Evolutionary conservation across 495 filamentous ascomycete species (phyloP).

Genomic region (Penicilliopsis zonata): DNA sequence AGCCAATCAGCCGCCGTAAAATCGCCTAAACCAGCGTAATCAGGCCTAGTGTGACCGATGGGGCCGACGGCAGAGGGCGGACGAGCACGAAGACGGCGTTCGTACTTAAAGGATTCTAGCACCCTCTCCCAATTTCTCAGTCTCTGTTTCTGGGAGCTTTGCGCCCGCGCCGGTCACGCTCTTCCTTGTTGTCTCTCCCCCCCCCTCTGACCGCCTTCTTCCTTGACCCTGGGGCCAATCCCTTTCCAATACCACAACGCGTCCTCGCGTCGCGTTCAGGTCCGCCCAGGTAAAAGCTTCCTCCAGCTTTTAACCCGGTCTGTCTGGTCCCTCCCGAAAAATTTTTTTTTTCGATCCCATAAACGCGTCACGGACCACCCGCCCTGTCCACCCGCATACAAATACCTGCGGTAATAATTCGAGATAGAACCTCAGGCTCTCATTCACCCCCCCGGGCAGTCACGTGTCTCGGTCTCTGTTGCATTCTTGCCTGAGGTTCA

Average conservation of each 20-base stretch:
- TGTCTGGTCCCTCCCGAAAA: background rate
- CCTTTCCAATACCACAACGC: slow-evolving; percentile 8
- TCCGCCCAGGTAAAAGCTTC: slow-evolving; percentile 11
- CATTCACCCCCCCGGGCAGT: slow-evolving; percentile 1
- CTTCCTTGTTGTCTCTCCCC: slow-evolving; percentile 8
- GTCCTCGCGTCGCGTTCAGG: slow-evolving; percentile 17
- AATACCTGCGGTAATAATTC: slow-evolving; percentile 1
- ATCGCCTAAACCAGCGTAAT: slow-evolving; percentile 23
- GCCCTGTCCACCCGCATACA: slow-evolving; percentile 1
- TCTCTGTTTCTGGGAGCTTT: slow-evolving; percentile 25
- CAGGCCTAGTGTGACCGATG: slow-evolving; percentile 25
- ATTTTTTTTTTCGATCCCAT: slow-evolving; percentile 2
- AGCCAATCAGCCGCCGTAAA: slow-evolving; percentile 22
- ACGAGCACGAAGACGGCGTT: slow-evolving; percentile 27
- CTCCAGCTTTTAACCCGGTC: slow-evolving; percentile 6
- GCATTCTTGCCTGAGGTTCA: slow-evolving; percentile 4
- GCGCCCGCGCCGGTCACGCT: slow-evolving; percentile 14
- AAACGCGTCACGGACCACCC: background rate
- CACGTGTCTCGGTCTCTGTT: slow-evolving; percentile 6
- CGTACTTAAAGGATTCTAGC: slow-evolving; percentile 42
- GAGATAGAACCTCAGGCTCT: slow-evolving; percentile 11
- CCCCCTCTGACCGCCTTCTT: background rate
- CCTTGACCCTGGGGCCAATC: background rate
- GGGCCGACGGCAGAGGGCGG: slow-evolving; percentile 26
- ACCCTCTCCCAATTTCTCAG: slow-evolving; percentile 34